phyloP scores from a whole-genome alignment of 2,329 filamentous ascomycete genomes.

The Trichoderma asperellum region DNA sequence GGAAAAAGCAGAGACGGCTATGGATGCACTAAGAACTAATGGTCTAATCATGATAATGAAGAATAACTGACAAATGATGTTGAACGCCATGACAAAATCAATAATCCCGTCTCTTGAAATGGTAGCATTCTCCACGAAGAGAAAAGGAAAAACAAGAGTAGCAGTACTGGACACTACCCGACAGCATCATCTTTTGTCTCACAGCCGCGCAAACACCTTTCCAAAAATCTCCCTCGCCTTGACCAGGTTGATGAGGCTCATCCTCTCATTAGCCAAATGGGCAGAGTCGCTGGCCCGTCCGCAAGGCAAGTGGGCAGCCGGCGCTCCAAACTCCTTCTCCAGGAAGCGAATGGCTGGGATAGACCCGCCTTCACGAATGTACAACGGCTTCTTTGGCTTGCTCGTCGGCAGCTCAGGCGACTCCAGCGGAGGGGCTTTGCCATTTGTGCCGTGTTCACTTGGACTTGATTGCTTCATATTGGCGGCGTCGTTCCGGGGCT shows the following conservation, averaged over 20 bases:
- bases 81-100: neutral
- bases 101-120: neutral
- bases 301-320: slow-evolving; percentile 89
- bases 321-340: slow-evolving; percentile 90
- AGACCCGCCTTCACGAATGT: slow-evolving; percentile 92
- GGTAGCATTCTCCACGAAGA: neutral
- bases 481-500: slow-evolving; percentile 16
- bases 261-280: slow-evolving; percentile 93
- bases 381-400: slow-evolving; percentile 69
- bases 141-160: neutral
- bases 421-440: slow-evolving; percentile 21
- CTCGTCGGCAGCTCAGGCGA: slow-evolving; percentile 32
- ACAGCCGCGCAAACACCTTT: slow-evolving; percentile 76
- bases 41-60: neutral
- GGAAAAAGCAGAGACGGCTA: slow-evolving; percentile 3
- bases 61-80: neutral
- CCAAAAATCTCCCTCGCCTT: slow-evolving; percentile 93
- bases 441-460: slow-evolving; percentile 12
- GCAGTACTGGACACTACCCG: too few species aligned
- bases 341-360: slow-evolving; percentile 94
- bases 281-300: slow-evolving; percentile 93
- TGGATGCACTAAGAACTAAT: neutral
- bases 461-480: neutral
- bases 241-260: slow-evolving; percentile 82
- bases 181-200: slow-evolving; percentile 32